Base-by-base conservation (phyloP, 305 asterid genomes). In the Fraxinus paxiana region DNA sequence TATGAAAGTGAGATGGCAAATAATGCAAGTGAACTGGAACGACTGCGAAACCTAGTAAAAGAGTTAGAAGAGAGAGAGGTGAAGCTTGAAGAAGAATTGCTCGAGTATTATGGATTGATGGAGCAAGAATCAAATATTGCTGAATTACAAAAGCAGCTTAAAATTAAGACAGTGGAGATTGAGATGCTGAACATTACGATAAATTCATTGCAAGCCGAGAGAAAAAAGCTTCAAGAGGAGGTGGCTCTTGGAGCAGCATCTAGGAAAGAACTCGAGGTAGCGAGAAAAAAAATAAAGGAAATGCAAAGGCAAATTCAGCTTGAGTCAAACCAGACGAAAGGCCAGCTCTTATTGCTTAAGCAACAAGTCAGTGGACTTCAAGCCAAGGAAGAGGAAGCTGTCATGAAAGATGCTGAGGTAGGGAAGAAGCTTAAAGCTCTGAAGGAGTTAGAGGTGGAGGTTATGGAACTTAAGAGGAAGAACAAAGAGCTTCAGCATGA, bases 401-500 rank as follows among this genome's bases (percentile, higher is more conserved):
- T 88, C 20, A 84, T 81, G 82, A 89, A 86, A 73, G 98, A 92
- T 79, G 79, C 87, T 1, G 97, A 93, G 0, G 80, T 94, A 51
- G 99, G 93, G 79, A 96, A 93, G 90, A 93, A 89, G 90, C 91
- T 92, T 73, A 94, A 90, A 86, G 88, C 91, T 63, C 78, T 88
- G 71, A 94, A 88, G 86, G 97, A 92, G 83, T 41, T 96, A 85
- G 98, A 94, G 79, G 96, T 94, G 43, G 98, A 91, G 82, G 96
- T 92, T 59, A 87, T 94, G 90, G 99, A 96, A 86, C 92, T 96
- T 15, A 94, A 91, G 89, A 89, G 98, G 86, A 89, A 88, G 91
- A 96, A 94, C 87, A 96, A 82, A 87, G 99, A 96, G 84, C 97
- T 94, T 85, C 99, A 92, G 84, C 89, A 91, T 79, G 99, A 96